Evolutionary conservation across 495 filamentous ascomycete genomes (phyloP), one percentile per base, ranked within the genome.

Genomic region (Xylaria bambusicola): DNA sequence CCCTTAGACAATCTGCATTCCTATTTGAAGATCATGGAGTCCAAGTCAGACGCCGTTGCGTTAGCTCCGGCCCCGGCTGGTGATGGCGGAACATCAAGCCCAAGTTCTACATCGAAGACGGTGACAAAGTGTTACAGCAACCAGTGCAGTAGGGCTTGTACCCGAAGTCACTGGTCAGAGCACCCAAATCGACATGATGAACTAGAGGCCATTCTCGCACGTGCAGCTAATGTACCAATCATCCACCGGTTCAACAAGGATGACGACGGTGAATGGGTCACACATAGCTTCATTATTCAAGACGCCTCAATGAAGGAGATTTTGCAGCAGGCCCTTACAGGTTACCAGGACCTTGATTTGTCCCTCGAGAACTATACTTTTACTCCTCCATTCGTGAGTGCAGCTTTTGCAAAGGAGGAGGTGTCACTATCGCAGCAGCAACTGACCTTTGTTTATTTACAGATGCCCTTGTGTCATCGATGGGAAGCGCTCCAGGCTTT

Each of bases 381-480:
- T 62, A 60, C 27, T 1, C 68, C 70, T 0, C 80, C 80, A 0
- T 87, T 83, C 64, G 46, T 49, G 31, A 49, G 26, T 2, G 10
- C 23, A 17, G 4, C 26, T 7, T 20, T 20, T 49, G 10, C 29
- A 33, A 10, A 33, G 5, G 29, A 33, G 29, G 1, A n/a, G 6
- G n/a, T n/a, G 23, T 12, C 15, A 18, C 1, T 6, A 33, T 9
- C 29, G 6, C n/a, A 3, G 3, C 1, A 24, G 5, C n/a, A 24
- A 33, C n/a, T 49, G 9, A 49, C 18, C n/a, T 6, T 13, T 17
- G 3, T 9, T 17, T 17, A 29, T 49, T n/a, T 31, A 0, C 24
- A 33, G 46, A 71, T 75, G 56, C 79, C 84, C 5, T 71, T 88
- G 10, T 78, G 87, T 24, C 82, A 87, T 63, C 78, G 86, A 17